Evolutionary conservation across 129 eudicot species (phyloP), one percentile per base, ranked within the genome.

Genomic region (Centrapalus pauciflorus): DNA sequence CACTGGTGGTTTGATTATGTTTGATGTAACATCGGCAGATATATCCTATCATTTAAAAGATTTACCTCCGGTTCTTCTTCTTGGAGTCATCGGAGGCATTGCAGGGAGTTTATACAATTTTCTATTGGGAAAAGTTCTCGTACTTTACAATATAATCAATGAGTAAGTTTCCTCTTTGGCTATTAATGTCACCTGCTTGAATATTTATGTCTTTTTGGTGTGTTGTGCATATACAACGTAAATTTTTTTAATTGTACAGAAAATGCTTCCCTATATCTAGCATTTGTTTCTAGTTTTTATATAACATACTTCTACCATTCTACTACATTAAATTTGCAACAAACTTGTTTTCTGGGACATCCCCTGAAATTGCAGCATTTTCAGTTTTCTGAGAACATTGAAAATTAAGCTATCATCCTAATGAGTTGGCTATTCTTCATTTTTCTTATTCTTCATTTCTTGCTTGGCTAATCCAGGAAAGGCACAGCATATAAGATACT

Each of bases 1-100:
- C 12, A 92, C 83, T 13, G 98, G 98, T n/a, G 98, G 98, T 64
- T 79, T 92, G 41, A 92, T 92, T 75, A 92, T 92, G 85, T 92
- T 62, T 73, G 90, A 92, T 72, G 95, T 85, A 71, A 81, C 89
- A 23, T 68, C 94, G 3, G 87, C 70, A 67, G 73, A 88, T 71
- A 45, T 92, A 46, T 54, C 84, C 11, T 88, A 88, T 85, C 98
- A 92, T 71, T 33, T 90, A 51, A 61, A 24, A 17, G 97, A 90
- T 48, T 82, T 90, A 33, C 97, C 97, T 62, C 78, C 89, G 0
- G 96, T 83, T 75, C 84, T 92, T 76, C 70, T 92, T 55, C 91
- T 92, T 60, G 95, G 91, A 46, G 76, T 88, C 41, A 58, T 88
- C 3, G 96, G 98, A 58, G 98, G 98, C 63, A 27, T 88, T 32